Evolutionary conservation across 805 yeast species (phyloP).

Genomic region (Tetrapisispora taiwanensis): DNA sequence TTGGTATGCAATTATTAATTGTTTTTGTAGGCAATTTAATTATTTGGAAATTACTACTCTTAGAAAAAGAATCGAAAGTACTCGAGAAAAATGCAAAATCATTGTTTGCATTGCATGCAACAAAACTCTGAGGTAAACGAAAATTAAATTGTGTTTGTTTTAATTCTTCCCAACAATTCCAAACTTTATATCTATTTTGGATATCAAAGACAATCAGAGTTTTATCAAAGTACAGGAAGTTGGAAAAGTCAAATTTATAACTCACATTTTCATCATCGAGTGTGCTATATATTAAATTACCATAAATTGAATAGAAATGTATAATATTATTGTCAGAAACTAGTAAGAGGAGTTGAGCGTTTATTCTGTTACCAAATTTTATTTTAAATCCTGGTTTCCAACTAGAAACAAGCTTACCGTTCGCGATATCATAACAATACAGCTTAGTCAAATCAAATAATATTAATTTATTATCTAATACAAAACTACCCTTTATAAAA

Average conservation of each 20-base stretch:
- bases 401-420: slow-evolving; percentile 8
- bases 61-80: slow-evolving; percentile 12
- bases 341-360: slow-evolving; percentile 13
- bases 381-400: slow-evolving; percentile 9
- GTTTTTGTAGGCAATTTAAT: slow-evolving; percentile 26
- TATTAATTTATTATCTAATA: slow-evolving; percentile 4
- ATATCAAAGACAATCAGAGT: slow-evolving; percentile 11
- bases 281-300: slow-evolving; percentile 22
- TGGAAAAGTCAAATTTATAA: slow-evolving; percentile 11
- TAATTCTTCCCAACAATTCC: slow-evolving; percentile 24
- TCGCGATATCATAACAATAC: slow-evolving; percentile 13
- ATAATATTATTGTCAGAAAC: slow-evolving; percentile 17
- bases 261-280: slow-evolving; percentile 10
- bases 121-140: slow-evolving; percentile 14
- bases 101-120: slow-evolving; percentile 19
- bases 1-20: slow-evolving; percentile 21
- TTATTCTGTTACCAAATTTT: slow-evolving; percentile 15
- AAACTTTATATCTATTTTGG: slow-evolving; percentile 18
- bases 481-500: background rate
- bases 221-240: slow-evolving; percentile 12
- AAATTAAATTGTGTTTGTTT: slow-evolving; percentile 15
- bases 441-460: slow-evolving; percentile 13
- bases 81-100: slow-evolving; percentile 24
- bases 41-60: slow-evolving; percentile 15
- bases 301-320: slow-evolving; percentile 19